Percentiles rank a stretch among this genome's conserved stretches.
Conservation (phyloP, 176 grass and related monocot species). For the Saccharum officinarum region DNA sequence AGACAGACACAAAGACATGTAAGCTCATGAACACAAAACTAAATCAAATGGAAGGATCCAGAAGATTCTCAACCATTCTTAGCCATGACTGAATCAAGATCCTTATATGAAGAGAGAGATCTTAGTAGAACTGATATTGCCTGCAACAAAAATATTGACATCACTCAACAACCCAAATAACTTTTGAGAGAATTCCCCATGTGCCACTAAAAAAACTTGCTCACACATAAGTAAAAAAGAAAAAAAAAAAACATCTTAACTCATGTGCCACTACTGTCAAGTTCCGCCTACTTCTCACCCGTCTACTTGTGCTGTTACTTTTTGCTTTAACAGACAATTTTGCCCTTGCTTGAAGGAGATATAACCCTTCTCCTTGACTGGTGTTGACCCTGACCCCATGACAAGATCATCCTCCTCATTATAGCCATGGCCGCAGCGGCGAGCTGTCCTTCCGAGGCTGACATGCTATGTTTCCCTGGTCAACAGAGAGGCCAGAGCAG, state of each 20-base stretch:
- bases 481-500: background rate
- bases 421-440: background rate
- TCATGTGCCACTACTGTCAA: background rate
- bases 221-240: background rate
- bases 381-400: background rate
- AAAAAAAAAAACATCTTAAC: background rate
- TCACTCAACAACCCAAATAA: constrained; percentile 31
- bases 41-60: constrained; percentile 28
- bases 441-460: background rate
- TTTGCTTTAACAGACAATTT: background rate
- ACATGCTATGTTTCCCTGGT: background rate
- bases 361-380: background rate
- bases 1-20: constrained; percentile 20
- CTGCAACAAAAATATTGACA: constrained; percentile 41
- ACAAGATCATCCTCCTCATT: background rate
- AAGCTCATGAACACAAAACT: constrained; percentile 5
- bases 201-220: background rate
- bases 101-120: constrained; percentile 75
- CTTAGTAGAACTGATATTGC: constrained; percentile 85
- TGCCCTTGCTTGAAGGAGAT: background rate
- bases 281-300: background rate
- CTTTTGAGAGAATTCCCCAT: background rate
- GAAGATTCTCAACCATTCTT: constrained; percentile 58
- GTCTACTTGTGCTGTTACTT: background rate
- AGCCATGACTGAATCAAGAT: constrained; percentile 62